These are phyloP conservation scores for Eragrostis tef DNA, from an alignment of 202 grass and related monocot species.

Conservation along the genomic window DNA sequence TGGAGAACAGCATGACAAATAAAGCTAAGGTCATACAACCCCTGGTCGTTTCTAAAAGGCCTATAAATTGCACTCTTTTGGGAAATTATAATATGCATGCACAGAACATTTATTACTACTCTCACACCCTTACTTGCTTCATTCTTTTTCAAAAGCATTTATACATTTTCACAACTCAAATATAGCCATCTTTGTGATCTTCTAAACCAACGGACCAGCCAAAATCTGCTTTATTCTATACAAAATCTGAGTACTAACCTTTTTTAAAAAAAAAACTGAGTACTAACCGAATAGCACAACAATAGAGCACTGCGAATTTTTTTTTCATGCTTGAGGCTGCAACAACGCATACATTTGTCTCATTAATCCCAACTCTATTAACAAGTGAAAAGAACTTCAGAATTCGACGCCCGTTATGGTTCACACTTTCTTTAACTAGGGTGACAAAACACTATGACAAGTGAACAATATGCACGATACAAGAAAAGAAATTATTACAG, in stretches of 20 bases:
- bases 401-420: not conserved
- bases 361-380: conserved; percentile 32
- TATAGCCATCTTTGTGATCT: not conserved
- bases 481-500: conserved; percentile 13
- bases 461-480: conserved; percentile 16
- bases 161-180: conserved; percentile 22
- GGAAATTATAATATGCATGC: conserved; percentile 1
- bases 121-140: not conserved
- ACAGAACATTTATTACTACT: not conserved
- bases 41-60: not conserved
- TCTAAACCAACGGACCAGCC: not conserved
- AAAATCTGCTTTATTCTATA: not conserved
- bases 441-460: conserved; percentile 23
- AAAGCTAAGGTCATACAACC: not conserved
- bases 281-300: conserved; percentile 6
- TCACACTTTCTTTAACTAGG: conserved; percentile 1
- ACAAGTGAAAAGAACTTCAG: conserved; percentile 18
- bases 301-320: not conserved
- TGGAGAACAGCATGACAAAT: conserved; percentile 32
- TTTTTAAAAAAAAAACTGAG: not conserved
- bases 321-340: too few relatives aligned
- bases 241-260: not conserved
- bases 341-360: conserved; percentile 23
- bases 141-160: not conserved
- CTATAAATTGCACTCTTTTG: conserved; percentile 5